These are phyloP conservation scores for Arthrinium phaeospermum DNA, from an alignment of 2,329 filamentous ascomycete genomes.

Conservation along the genomic window DNA sequence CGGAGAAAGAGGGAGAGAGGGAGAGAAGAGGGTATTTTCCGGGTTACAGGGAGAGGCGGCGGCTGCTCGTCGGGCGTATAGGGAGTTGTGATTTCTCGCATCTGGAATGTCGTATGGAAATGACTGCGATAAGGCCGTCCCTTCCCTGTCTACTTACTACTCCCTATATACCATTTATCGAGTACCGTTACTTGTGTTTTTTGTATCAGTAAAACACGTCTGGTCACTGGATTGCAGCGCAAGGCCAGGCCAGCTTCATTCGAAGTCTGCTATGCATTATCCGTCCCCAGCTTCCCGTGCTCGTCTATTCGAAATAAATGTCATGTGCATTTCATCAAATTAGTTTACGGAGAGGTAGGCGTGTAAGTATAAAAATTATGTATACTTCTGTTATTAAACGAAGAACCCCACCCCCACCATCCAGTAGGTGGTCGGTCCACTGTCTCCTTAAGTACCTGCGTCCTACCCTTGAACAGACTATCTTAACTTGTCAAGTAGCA, in stretches of 20 bases:
- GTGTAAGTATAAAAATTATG: too few species aligned
- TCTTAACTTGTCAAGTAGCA: not conserved
- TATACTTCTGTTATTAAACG: too few species aligned
- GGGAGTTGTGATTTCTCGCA: not conserved
- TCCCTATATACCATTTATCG: not conserved
- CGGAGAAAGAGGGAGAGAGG: too few species aligned
- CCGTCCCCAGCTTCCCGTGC: not conserved
- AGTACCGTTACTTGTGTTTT: not conserved
- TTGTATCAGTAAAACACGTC: not conserved
- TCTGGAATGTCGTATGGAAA: not conserved
- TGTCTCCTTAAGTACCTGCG: too few species aligned
- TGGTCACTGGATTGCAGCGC: slow-evolving; percentile 32
- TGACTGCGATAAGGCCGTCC: not conserved
- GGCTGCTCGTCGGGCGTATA: not conserved
- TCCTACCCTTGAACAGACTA: too few species aligned
- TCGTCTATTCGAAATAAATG: too few species aligned
- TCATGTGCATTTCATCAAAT: too few species aligned
- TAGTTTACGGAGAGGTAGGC: too few species aligned
- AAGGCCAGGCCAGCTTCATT: not conserved
- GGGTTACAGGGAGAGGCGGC: not conserved
- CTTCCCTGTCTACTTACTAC: not conserved
- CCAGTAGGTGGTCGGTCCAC: too few species aligned
- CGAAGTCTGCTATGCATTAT: not conserved
- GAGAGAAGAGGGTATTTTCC: not conserved
- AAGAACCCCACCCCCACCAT: too few species aligned